Conservation (phyloP, 1,284 basidiomycete genomes). For the Lignosus rhinocerotis region DNA sequence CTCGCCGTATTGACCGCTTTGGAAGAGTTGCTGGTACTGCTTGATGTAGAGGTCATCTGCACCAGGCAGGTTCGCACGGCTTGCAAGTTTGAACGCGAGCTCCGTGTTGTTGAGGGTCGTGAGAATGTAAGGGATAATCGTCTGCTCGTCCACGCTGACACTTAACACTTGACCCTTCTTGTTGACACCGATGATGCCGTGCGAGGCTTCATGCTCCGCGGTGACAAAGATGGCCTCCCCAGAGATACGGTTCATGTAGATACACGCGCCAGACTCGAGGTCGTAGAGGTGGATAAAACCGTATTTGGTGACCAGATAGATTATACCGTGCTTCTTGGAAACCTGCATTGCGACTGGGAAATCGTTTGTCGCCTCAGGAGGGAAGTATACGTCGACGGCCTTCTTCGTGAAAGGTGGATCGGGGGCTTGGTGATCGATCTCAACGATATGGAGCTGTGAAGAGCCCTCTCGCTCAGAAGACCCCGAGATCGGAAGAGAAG, state of each 20-base stretch:
- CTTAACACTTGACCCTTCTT: slow-evolving; percentile 99
- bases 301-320: slow-evolving; percentile 98
- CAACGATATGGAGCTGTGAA: slow-evolving; percentile 91
- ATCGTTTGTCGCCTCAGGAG: slow-evolving; percentile 96
- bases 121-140: slow-evolving; percentile 94
- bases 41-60: slow-evolving; percentile 97
- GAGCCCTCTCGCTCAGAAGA: neutral
- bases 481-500: neutral
- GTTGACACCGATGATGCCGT: slow-evolving; percentile 99
- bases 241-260: slow-evolving; percentile 99
- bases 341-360: slow-evolving; percentile 99
- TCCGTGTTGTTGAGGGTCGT: slow-evolving; percentile 96
- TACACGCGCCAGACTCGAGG: slow-evolving; percentile 96
- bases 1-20: slow-evolving; percentile 87
- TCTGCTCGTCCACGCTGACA: slow-evolving; percentile 96
- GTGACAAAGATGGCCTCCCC: slow-evolving; percentile 99
- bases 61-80: slow-evolving; percentile 95
- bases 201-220: slow-evolving; percentile 90
- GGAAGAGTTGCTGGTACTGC: slow-evolving; percentile 94
- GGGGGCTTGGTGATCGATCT: slow-evolving; percentile 96
- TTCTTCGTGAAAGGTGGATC: slow-evolving; percentile 98
- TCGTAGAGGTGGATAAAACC: slow-evolving; percentile 99
- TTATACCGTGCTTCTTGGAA: slow-evolving; percentile 94
- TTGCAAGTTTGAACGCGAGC: slow-evolving; percentile 97
- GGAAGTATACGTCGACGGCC: slow-evolving; percentile 99